Evolutionary conservation across 805 yeast genomes (phyloP).

Genomic region (Saturnispora silvae): DNA sequence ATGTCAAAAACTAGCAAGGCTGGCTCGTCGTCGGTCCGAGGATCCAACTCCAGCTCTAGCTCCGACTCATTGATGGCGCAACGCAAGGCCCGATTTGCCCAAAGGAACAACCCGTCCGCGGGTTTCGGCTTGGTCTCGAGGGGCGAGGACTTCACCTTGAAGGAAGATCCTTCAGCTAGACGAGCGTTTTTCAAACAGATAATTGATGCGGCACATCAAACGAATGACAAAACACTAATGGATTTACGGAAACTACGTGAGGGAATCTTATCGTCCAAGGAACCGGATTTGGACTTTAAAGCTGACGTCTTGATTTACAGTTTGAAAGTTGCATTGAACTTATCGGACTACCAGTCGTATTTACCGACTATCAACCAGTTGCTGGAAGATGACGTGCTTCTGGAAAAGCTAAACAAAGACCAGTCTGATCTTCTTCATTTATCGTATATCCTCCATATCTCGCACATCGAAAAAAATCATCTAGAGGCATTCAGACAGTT

Average conservation of each 20-base stretch:
- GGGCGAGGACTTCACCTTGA: slow-evolving; percentile 44
- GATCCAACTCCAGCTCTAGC: too few relatives aligned
- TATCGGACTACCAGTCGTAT: slow-evolving; percentile 44
- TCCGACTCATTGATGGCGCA: too few relatives aligned
- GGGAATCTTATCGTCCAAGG: slow-evolving; percentile 32
- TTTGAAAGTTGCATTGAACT: slow-evolving; percentile 32
- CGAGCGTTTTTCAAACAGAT: slow-evolving; percentile 30
- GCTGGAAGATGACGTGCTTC: slow-evolving; percentile 15
- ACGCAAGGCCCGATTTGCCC: slow-evolving; percentile 27
- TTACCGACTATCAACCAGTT: slow-evolving; percentile 40
- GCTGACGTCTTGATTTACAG: slow-evolving; percentile 40
- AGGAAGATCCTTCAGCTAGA: slow-evolving; percentile 33
- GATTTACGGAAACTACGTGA: slow-evolving; percentile 44
- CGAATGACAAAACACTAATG: slow-evolving; percentile 26
- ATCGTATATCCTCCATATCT: slow-evolving; percentile 34
- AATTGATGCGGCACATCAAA: not conserved
- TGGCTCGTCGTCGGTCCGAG: too few relatives aligned
- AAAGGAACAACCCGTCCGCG: slow-evolving; percentile 15
- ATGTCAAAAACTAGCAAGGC: too few relatives aligned
- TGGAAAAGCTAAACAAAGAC: slow-evolving; percentile 1
- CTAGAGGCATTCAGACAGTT: too few relatives aligned
- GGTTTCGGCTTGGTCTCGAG: slow-evolving; percentile 50
- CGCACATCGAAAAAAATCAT: slow-evolving; percentile 32
- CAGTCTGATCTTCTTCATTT: slow-evolving; percentile 32
- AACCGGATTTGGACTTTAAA: slow-evolving; percentile 28